phyloP scores from a whole-genome alignment of 176 grass and related monocot species.

The Panicum miliaceum region DNA sequence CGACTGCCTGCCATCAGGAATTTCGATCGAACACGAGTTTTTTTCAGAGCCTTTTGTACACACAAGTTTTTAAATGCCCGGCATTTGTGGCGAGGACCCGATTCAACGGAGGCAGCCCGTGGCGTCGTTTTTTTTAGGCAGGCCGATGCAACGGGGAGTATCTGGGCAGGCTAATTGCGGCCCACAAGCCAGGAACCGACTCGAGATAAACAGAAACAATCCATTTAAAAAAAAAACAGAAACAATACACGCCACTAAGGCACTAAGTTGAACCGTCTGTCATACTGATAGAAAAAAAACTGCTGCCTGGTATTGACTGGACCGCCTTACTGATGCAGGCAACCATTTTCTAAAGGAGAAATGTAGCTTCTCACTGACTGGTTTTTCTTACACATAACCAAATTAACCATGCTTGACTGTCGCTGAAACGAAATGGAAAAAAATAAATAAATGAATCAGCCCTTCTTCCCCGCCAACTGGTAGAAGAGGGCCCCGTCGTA shows the following conservation, averaged over 20 bases:
- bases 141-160: too few species aligned
- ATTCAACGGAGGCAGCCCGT: too few species aligned
- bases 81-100: too few species aligned
- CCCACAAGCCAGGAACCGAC: too few species aligned
- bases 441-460: background rate
- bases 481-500: conserved; percentile 75
- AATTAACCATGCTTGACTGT: background rate
- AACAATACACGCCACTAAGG: background rate
- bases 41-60: too few species aligned
- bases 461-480: conserved; percentile 46
- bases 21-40: background rate
- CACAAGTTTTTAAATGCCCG: too few species aligned
- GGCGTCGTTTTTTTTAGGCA: too few species aligned
- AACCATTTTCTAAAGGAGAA: background rate
- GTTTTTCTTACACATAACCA: background rate
- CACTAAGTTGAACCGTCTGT: background rate
- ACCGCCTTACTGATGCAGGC: background rate
- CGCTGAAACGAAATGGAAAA: background rate
- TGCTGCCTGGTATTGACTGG: background rate
- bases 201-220: background rate
- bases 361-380: background rate
- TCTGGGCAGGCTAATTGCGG: too few species aligned
- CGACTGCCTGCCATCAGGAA: background rate
- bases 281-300: background rate
- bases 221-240: too few species aligned